Percentiles rank a stretch among this genome's conserved stretches.
These are phyloP conservation scores for Coemansia sp. DNA, from an alignment of 192 early-diverging fungal genomes.

Conservation along the genomic window DNA sequence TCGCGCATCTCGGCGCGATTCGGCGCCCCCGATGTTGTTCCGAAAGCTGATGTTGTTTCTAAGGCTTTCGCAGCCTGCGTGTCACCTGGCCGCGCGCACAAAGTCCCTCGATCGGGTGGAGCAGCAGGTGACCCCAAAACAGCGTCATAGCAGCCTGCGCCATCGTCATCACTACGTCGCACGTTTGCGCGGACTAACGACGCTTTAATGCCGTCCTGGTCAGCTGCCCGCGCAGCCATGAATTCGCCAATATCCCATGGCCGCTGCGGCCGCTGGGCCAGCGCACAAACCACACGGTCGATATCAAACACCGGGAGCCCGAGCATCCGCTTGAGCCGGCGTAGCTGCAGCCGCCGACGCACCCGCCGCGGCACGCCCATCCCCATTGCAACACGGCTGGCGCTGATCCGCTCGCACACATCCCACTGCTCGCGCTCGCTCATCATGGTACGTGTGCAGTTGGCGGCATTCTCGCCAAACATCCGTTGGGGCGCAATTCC, in stretches of 20 bases:
- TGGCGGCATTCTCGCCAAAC: background rate
- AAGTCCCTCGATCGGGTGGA: too few species aligned
- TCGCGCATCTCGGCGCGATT: background rate
- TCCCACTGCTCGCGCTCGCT: constrained; percentile 41
- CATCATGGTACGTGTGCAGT: constrained; percentile 6
- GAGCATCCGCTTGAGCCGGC: constrained; percentile 61
- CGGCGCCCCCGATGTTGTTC: background rate
- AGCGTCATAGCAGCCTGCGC: background rate
- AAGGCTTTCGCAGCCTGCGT: too few species aligned
- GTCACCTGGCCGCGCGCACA: background rate
- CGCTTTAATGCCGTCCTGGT: background rate
- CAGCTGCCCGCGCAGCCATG: background rate
- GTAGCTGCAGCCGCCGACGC: constrained; percentile 46
- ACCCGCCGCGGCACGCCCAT: constrained; percentile 19
- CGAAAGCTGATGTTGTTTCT: background rate
- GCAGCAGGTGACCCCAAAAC: background rate
- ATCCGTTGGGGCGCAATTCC: background rate
- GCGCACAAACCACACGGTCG: constrained; percentile 51
- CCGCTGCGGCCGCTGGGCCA: constrained; percentile 18
- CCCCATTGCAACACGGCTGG: constrained; percentile 8
- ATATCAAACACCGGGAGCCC: constrained; percentile 68
- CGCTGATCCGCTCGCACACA: constrained; percentile 17
- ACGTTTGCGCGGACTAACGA: background rate
- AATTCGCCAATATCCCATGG: constrained; percentile 7
- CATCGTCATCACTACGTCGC: background rate